Evolutionary conservation across 1,284 basidiomycete species (phyloP).

Genomic region (Tremellales sp.): DNA sequence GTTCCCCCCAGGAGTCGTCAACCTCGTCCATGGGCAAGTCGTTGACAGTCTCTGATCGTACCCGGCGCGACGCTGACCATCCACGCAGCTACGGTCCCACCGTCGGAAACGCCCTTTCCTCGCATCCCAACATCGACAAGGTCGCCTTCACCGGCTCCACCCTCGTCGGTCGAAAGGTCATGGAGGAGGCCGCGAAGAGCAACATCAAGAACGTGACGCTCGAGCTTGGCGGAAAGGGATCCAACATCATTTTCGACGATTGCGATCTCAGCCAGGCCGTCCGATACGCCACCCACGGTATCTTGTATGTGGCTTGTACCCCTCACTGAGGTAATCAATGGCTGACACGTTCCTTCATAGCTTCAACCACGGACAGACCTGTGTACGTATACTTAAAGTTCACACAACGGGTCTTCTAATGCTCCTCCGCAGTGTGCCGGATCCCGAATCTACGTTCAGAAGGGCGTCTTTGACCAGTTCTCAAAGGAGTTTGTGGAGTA

Average conservation of each 20-base stretch:
- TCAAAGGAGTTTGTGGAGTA: slow-evolving; percentile 28
- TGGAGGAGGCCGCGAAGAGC: slow-evolving; percentile 54
- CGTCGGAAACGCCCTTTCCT: slow-evolving; percentile 62
- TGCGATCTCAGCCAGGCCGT: slow-evolving; percentile 68
- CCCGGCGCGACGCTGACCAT: slow-evolving; percentile 1
- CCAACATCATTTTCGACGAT: slow-evolving; percentile 58
- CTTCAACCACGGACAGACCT: slow-evolving; percentile 78
- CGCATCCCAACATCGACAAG: slow-evolving; percentile 53
- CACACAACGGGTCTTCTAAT: slow-evolving; percentile 54
- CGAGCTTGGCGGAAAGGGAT: slow-evolving; percentile 89
- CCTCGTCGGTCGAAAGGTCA: slow-evolving; percentile 55
- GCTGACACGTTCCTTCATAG: slow-evolving; percentile 7
- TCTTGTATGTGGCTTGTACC: slow-evolving; percentile 52
- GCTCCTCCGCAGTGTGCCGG: slow-evolving; percentile 60
- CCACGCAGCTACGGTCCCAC: slow-evolving; percentile 59
- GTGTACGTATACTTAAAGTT: slow-evolving; percentile 41
- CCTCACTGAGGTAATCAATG: neutral
- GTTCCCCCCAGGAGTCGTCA: slow-evolving; percentile 66
- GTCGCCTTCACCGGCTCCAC: slow-evolving; percentile 59
- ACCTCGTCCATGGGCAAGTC: slow-evolving; percentile 53
- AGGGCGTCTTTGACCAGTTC: slow-evolving; percentile 67
- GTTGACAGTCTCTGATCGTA: neutral
- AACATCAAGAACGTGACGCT: slow-evolving; percentile 73
- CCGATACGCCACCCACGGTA: slow-evolving; percentile 73
- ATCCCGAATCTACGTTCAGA: slow-evolving; percentile 64